phyloP scores from a whole-genome alignment of 805 yeast genomes.

The Sugiyamaella valdiviana region DNA sequence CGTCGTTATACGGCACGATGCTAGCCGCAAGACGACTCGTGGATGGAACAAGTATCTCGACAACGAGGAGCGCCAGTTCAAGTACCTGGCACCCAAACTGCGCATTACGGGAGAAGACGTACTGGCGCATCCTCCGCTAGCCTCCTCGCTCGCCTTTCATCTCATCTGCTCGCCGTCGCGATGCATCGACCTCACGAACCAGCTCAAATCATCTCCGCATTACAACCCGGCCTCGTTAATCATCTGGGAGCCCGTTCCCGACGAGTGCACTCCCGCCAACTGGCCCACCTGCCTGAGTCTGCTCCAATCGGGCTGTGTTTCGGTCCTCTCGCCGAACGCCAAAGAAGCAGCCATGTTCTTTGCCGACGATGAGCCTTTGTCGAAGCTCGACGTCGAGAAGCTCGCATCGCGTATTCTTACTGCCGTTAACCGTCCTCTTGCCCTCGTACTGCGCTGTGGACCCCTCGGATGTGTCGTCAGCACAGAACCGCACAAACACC shows the following conservation, averaged over 20 bases:
- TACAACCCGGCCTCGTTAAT: constrained; percentile 34
- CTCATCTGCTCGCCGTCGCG: constrained; percentile 68
- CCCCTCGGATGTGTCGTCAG: constrained; percentile 54
- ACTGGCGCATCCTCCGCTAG: constrained; percentile 33
- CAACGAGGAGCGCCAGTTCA: constrained; percentile 55
- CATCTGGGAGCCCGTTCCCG: constrained; percentile 87
- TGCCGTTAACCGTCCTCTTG: not conserved
- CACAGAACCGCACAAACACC: constrained; percentile 20
- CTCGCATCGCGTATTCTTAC: constrained; percentile 38
- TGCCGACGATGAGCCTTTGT: constrained; percentile 40
- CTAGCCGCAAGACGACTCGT: constrained; percentile 58
- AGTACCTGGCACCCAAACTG: constrained; percentile 54
- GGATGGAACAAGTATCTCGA: constrained; percentile 74
- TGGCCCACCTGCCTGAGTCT: constrained; percentile 35
- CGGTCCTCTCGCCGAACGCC: constrained; percentile 75
- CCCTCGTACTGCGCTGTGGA: constrained; percentile 69
- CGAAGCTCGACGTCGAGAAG: constrained; percentile 36
- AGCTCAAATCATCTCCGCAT: constrained; percentile 24
- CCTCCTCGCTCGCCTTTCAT: constrained; percentile 50
- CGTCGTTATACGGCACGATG: constrained; percentile 47
- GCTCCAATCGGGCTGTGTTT: constrained; percentile 36
- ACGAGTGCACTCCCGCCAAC: constrained; percentile 52
- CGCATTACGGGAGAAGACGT: constrained; percentile 56
- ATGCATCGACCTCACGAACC: constrained; percentile 43
- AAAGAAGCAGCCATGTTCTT: constrained; percentile 71